Conservation (phyloP, 2,329 filamentous ascomycete species). For the Diaporthe nobilis region DNA sequence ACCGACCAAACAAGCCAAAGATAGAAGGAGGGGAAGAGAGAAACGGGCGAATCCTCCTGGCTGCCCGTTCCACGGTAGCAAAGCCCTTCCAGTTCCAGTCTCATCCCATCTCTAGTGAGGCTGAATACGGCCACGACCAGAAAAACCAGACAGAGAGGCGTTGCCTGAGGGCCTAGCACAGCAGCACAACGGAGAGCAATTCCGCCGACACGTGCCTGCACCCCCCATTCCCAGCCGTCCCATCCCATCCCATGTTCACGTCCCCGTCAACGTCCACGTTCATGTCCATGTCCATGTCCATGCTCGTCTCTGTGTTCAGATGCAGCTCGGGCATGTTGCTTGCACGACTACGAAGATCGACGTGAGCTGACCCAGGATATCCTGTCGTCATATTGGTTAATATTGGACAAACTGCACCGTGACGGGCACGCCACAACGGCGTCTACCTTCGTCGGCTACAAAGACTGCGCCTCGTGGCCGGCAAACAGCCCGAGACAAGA, state of each 20-base stretch:
- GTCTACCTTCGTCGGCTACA: slow-evolving; percentile 32
- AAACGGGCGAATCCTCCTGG: slow-evolving; percentile 22
- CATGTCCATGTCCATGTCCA: slow-evolving; percentile 1
- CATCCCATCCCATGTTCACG: background rate
- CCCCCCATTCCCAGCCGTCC: background rate
- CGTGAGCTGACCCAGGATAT: slow-evolving; percentile 13
- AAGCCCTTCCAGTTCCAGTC: background rate
- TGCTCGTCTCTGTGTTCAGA: slow-evolving; percentile 1
- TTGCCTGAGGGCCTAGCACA: slow-evolving; percentile 2
- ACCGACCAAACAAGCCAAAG: background rate
- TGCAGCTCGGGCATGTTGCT: slow-evolving; percentile 22
- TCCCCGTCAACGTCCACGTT: background rate
- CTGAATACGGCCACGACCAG: slow-evolving; percentile 13
- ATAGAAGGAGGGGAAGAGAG: slow-evolving; percentile 12
- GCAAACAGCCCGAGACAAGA: slow-evolving; percentile 39
- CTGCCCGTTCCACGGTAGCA: slow-evolving; percentile 4
- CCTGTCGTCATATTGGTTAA: slow-evolving; percentile 21
- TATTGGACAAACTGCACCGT: background rate
- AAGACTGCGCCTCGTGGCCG: slow-evolving; percentile 41
- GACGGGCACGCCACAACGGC: slow-evolving; percentile 3
- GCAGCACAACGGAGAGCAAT: slow-evolving; percentile 3
- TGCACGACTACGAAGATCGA: slow-evolving; percentile 23
- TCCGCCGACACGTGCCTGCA: slow-evolving; percentile 19
- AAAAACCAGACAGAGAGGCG: background rate
- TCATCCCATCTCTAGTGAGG: background rate